Evolutionary conservation across 2,329 filamentous ascomycete genomes (phyloP).

Genomic region (Diaporthe longicolla): DNA sequence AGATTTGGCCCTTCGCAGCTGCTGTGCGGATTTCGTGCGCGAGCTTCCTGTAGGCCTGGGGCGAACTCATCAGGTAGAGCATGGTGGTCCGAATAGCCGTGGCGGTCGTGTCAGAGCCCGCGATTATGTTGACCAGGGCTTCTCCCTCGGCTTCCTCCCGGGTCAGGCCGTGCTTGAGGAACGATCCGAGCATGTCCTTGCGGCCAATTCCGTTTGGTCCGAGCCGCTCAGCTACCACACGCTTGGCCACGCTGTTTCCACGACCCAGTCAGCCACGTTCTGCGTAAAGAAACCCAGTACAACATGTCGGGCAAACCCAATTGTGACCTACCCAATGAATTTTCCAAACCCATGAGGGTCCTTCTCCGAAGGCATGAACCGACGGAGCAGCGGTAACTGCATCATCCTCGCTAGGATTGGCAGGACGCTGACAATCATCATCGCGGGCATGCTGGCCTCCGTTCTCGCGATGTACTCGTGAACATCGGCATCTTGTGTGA

Average conservation of each 20-base stretch:
- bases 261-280: slow-evolving; percentile 27
- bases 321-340: slow-evolving; percentile 40
- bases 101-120: slow-evolving; percentile 67
- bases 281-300: neutral
- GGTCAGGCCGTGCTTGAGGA: slow-evolving; percentile 56
- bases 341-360: slow-evolving; percentile 43
- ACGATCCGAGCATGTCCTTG: slow-evolving; percentile 58
- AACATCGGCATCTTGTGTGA: slow-evolving; percentile 59
- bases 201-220: slow-evolving; percentile 47
- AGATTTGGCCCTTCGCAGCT: slow-evolving; percentile 50
- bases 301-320: too few relatives aligned
- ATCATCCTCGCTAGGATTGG: slow-evolving; percentile 41
- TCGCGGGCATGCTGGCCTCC: slow-evolving; percentile 53
- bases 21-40: slow-evolving; percentile 58
- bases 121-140: slow-evolving; percentile 58
- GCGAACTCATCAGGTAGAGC: slow-evolving; percentile 62
- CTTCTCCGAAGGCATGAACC: slow-evolving; percentile 43
- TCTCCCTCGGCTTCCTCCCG: slow-evolving; percentile 60
- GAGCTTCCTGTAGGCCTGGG: slow-evolving; percentile 57
- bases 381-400: slow-evolving; percentile 31
- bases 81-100: slow-evolving; percentile 62
- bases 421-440: slow-evolving; percentile 47
- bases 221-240: slow-evolving; percentile 50
- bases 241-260: slow-evolving; percentile 42
- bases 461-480: slow-evolving; percentile 45